Conservation (phyloP, 441 rosid genomes). For the Mallotus repandus region DNA sequence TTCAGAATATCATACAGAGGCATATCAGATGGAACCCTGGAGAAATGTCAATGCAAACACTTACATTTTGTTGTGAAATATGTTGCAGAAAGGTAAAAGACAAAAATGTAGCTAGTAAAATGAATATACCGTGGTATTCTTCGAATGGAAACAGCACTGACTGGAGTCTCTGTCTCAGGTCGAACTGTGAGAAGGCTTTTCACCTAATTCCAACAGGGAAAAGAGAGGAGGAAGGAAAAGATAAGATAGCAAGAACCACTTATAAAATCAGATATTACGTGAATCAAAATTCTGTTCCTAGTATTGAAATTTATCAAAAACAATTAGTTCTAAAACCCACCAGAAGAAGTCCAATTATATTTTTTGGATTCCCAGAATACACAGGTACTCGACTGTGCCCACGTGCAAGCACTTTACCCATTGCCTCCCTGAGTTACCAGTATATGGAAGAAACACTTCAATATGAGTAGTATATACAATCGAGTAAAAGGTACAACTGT, state of each 20-base stretch:
- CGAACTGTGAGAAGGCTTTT: conserved; percentile 95
- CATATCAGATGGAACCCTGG: conserved; percentile 93
- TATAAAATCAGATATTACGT: conserved; percentile 10
- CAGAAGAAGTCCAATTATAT: conserved; percentile 89
- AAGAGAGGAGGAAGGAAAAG: neutral
- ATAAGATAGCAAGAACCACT: conserved; percentile 7
- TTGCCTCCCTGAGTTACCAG: conserved; percentile 80
- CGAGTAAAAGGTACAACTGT: neutral
- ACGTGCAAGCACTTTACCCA: conserved; percentile 91
- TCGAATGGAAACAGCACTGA: conserved; percentile 90
- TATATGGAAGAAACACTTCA: conserved; percentile 12
- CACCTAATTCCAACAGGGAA: conserved; percentile 44
- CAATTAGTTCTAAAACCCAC: conserved; percentile 37
- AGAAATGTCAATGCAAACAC: conserved; percentile 11
- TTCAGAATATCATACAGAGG: conserved; percentile 89
- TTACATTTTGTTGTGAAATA: neutral
- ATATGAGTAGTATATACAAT: neutral
- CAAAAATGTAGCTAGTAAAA: neutral
- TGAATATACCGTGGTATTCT: conserved; percentile 75
- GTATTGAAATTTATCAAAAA: conserved; percentile 6
- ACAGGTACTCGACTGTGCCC: conserved; percentile 99
- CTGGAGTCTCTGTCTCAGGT: conserved; percentile 96
- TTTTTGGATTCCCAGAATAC: conserved; percentile 80
- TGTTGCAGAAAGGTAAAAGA: neutral
- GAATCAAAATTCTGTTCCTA: neutral